Base-by-base conservation (phyloP, 805 yeast genomes). In the Saccharomyces paradoxus region DNA sequence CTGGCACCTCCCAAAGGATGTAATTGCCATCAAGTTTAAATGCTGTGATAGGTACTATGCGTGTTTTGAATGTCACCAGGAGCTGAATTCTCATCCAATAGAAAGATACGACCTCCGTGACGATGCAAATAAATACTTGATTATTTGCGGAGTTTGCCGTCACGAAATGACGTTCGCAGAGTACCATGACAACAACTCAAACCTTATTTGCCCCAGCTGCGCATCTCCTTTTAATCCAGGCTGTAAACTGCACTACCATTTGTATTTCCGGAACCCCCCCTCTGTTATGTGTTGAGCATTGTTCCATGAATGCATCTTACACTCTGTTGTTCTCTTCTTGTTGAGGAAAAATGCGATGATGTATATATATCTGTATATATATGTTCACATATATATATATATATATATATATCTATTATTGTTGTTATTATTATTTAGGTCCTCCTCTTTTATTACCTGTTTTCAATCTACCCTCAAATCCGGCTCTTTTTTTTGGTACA, bases 401-500 rank as follows among this genome's bases (percentile, higher is more conserved):
- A n/a, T 41, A 48, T n/a, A 41, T 52, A 21, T 28, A 29, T 12
- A 10, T 10, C 13, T 29, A 9, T 29, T 29, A 6, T 54, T 56
- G 46, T 53, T 57, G 12, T 17, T 37, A 17, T 37, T 37, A 7
- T 37, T 17, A 37, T 17, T 17, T 37, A 21, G 44, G 17, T 37
- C 44, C 44, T 37, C 44, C 44, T 17, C 24, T 60, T 53, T 63
- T 64, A 53, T 65, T 67, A 41, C 66, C 68, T 37, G 73, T 68
- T 48, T 71, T 71, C 53, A 68, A 55, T 31, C 80, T 74, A 26
- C 97, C 97, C 75, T 90, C 97, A 68, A 90, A 90, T 0, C 97
- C 97, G n/a, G 97, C 96, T 69, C 94, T 74, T 65, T 67, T 66
- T 60, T 67, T 76, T 57, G 81, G 79, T 53, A 74, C 76, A 29